These are phyloP conservation scores for Podaxis sp. DNA, from an alignment of 768 basidiomycete genomes.

Conservation along the genomic window DNA sequence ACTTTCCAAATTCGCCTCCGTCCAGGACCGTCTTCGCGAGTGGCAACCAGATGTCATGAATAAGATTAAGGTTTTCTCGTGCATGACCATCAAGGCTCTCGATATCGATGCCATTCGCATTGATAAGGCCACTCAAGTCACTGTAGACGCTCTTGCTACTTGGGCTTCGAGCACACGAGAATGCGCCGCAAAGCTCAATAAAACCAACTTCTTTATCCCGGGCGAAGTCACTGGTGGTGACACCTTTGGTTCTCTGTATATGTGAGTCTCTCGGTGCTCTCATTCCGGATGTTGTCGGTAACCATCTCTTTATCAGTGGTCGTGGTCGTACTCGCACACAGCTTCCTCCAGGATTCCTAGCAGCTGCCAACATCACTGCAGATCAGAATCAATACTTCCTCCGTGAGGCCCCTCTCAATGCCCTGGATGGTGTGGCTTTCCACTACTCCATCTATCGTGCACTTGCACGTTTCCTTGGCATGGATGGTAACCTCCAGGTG, in stretches of 20 bases:
- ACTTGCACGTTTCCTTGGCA: conserved; percentile 83
- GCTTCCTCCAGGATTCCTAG: conserved; percentile 62
- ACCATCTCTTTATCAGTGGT: conserved; percentile 47
- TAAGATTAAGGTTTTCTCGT: conserved; percentile 76
- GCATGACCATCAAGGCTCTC: conserved; percentile 83
- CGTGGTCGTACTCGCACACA: conserved; percentile 83
- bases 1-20: conserved; percentile 91
- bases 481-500: conserved; percentile 93
- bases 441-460: conserved; percentile 94
- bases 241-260: conserved; percentile 82
- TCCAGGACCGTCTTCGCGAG: conserved; percentile 93
- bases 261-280: conserved; percentile 44
- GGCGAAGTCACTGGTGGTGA: conserved; percentile 96
- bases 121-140: conserved; percentile 92
- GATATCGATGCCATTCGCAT: conserved; percentile 95
- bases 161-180: conserved; percentile 75
- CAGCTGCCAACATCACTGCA: conserved; percentile 65
- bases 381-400: conserved; percentile 74
- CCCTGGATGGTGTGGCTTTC: conserved; percentile 81
- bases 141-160: conserved; percentile 71
- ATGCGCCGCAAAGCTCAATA: conserved; percentile 71
- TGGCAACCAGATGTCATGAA: conserved; percentile 81
- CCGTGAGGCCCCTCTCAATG: conserved; percentile 58
- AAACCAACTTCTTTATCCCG: conserved; percentile 86
- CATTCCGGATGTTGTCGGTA: background rate